Base-by-base conservation (phyloP, 116 monocot species). In the Papilionanthe hybrid region DNA sequence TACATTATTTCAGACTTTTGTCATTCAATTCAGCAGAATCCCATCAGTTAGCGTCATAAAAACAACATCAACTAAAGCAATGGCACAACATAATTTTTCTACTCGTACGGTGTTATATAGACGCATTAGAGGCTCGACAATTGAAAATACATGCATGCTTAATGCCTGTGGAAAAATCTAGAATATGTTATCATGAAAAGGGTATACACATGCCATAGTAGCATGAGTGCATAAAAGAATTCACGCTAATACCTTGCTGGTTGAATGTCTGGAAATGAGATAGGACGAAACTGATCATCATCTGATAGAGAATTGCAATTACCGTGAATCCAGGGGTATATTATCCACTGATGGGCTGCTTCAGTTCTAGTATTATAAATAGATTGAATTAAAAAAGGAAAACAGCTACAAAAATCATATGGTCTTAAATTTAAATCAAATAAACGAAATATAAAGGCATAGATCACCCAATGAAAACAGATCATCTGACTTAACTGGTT, bases 261-360 rank as follows among this genome's bases (percentile, higher is more conserved):
- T 86, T 86, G 94, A 74, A 92, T 91, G 80, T 97, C 96, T 79
- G 96, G 96, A 80, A 97, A 89, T 78, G 88, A 82, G 85, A 92
- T 88, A 75, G 92, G 77, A 25, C 96, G 89, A 86, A 93, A 92
- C 77, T 96, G 96, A 80, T 96, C 96, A 72, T 81, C 75, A 67
- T 93, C 94, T 76, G 92, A 94, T 77, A 93, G 67, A 88, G 92
- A 89, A 92, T 96, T 96, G 80, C 96, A 93, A 79, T 93, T 96
- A 84, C 87, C 90, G 81, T 96, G 96, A 29, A 96, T 89, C 96
- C 96, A 96, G 55, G 96, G 96, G 86, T 94, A 92, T 75, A 94
- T 92, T 22, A 78, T 89, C 96, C 96, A 96, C 57, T 96, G 88
- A 66, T 83, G 81, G 71, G 86, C 85, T 78, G 82, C 76, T 78